phyloP scores from a whole-genome alignment of 352 stramenopile genomes.

The Globisporangium orthogonon region DNA sequence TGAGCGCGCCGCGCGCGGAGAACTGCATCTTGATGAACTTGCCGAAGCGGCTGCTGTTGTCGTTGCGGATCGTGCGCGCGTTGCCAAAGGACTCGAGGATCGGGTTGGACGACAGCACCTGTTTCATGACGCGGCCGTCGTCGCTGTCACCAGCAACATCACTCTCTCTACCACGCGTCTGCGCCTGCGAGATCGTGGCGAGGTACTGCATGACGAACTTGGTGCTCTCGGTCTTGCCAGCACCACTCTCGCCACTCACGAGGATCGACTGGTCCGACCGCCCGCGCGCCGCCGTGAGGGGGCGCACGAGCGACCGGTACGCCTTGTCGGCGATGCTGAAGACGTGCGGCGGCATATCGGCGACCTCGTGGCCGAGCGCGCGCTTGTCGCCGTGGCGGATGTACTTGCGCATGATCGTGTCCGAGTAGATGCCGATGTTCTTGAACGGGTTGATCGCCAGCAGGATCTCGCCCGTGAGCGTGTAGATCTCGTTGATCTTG shows the following conservation, averaged over 20 bases:
- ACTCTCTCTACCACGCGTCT: not conserved
- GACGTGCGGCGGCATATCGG: slow-evolving; percentile 86
- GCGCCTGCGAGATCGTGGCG: slow-evolving; percentile 78
- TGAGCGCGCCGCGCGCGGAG: slow-evolving; percentile 54
- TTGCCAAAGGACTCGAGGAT: slow-evolving; percentile 99
- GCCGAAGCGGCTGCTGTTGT: slow-evolving; percentile 95
- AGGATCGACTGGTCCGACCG: slow-evolving; percentile 89
- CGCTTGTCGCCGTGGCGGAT: slow-evolving; percentile 78
- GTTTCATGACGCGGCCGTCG: slow-evolving; percentile 80
- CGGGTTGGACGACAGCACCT: slow-evolving; percentile 96
- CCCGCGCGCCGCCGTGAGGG: slow-evolving; percentile 28
- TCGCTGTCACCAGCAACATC: not conserved
- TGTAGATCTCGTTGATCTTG: slow-evolving; percentile 93
- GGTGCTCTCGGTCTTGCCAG: slow-evolving; percentile 96
- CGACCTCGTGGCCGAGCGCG: slow-evolving; percentile 48
- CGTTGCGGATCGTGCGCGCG: slow-evolving; percentile 94
- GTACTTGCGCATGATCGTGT: slow-evolving; percentile 87
- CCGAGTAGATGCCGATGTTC: slow-evolving; percentile 80
- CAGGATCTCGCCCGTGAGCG: slow-evolving; percentile 79
- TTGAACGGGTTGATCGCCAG: slow-evolving; percentile 88
- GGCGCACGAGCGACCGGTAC: slow-evolving; percentile 75
- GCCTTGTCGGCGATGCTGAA: slow-evolving; percentile 89
- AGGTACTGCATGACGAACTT: slow-evolving; percentile 97
- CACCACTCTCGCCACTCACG: slow-evolving; percentile 90
- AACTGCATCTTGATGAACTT: slow-evolving; percentile 98